phyloP scores from a whole-genome alignment of 2,329 filamentous ascomycete genomes.

The Aspergillus pseudoterreus region DNA sequence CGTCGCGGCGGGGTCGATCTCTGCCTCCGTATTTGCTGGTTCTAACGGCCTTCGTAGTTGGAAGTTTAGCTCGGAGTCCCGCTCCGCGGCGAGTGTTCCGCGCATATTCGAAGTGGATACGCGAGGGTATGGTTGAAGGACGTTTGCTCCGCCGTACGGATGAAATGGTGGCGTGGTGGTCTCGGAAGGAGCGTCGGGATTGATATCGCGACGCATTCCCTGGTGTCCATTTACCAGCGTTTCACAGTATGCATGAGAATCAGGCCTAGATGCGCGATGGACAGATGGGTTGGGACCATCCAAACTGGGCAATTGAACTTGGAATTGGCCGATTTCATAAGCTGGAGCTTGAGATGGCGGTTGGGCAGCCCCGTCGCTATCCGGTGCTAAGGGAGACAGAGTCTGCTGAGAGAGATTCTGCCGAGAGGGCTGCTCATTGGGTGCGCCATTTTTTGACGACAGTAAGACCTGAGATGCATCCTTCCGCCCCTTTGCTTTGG shows the following conservation, averaged over 20 bases:
- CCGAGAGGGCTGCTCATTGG: slow-evolving; percentile 9
- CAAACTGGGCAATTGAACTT: slow-evolving; percentile 16
- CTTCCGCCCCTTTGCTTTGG: slow-evolving; percentile 27
- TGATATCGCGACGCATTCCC: neutral
- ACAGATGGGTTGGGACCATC: slow-evolving; percentile 3
- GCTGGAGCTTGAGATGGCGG: slow-evolving; percentile 6
- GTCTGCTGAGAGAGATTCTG: slow-evolving; percentile 1
- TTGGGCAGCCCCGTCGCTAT: neutral
- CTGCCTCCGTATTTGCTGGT: slow-evolving; percentile 8
- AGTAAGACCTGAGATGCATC: slow-evolving; percentile 8
- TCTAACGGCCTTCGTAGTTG: slow-evolving; percentile 9
- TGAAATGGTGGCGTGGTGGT: slow-evolving; percentile 7
- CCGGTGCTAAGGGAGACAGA: neutral
- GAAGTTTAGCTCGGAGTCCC: neutral
- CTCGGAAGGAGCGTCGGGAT: slow-evolving; percentile 8
- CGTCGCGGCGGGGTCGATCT: slow-evolving; percentile 18
- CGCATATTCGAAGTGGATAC: slow-evolving; percentile 9
- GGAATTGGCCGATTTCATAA: slow-evolving; percentile 19
- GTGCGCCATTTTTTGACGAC: slow-evolving; percentile 6
- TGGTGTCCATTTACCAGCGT: neutral
- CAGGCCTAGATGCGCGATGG: neutral
- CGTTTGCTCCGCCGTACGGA: slow-evolving; percentile 9
- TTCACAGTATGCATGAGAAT: neutral
- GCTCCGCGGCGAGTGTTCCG: neutral
- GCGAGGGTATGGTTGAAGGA: slow-evolving; percentile 9